These are phyloP conservation scores for Perkinsus olseni DNA, from an alignment of 169 alveolate species.

Conservation along the genomic window DNA sequence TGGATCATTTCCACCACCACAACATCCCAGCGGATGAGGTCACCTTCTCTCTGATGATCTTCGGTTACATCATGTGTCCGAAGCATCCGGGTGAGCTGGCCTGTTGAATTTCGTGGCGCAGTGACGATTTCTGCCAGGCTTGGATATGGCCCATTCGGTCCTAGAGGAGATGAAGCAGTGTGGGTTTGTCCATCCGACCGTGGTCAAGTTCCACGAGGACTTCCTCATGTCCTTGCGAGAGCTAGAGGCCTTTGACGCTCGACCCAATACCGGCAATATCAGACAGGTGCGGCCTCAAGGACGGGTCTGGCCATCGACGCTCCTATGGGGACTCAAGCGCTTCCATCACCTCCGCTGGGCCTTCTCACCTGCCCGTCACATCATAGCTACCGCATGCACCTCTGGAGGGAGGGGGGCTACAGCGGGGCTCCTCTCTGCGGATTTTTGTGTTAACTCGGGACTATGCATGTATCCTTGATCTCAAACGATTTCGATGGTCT, in stretches of 20 bases:
- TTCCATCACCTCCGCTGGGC: no score
- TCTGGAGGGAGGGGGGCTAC: no score
- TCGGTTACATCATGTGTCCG: not conserved
- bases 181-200: not conserved
- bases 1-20: not conserved
- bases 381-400: no score
- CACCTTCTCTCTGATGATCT: not conserved
- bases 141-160: not conserved
- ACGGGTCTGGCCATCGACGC: no score
- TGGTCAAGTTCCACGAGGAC: not conserved
- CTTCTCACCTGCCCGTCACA: no score
- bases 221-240: not conserved
- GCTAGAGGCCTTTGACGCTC: not conserved
- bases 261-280: not conserved
- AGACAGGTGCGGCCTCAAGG: not conserved
- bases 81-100: not conserved
- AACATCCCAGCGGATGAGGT: not conserved
- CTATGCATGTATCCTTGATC: no score
- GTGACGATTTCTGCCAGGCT: not conserved
- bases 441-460: no score
- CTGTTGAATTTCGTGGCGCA: not conserved
- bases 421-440: no score
- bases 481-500: no score
- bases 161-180: not conserved
- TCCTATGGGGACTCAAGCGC: no score